Evolutionary conservation across 2,329 filamentous ascomycete species (phyloP), one percentile per base, ranked within the genome.

Genomic region (Fusarium irregulare): DNA sequence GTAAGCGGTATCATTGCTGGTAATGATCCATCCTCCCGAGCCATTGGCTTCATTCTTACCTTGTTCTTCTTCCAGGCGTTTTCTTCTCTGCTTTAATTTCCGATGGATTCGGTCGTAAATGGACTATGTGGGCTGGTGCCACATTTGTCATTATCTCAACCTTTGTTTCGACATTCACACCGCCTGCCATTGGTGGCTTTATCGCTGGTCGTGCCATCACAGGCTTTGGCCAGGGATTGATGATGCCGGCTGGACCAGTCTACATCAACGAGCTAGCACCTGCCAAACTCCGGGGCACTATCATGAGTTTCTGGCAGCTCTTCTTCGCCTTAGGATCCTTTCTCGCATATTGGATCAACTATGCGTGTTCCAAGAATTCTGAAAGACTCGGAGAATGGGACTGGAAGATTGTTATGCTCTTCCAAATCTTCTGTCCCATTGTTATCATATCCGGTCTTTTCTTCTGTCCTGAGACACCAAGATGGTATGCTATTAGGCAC

Each of bases 381-480:
- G 70, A 80, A 27, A 80, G 69, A 14, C 84, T 92, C 6, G 90
- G 89, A 23, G 83, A 92, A 68, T 92, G 90, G 90, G 89, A 92
- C 77, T 92, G 90, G 90, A 88, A 86, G 72, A 86, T 91, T 80
- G 88, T 92, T 13, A 87, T 92, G 66, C 88, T 93, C 62, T 92
- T 92, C 81, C 90, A 92, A 77, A 82, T 91, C 34, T 78, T 92
- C 14, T 85, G 91, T 27, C 90, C 91, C 1, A 61, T 84, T 40
- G 74, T 92, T 59, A 89, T 92, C 75, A 79, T 91, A 14, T 70
- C 78, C 3, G 83, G 89, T 21, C 81, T 92, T n/a, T 88, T 89
- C 25, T 90, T 88, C 75, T 85, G 91, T 55, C 89, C 89, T 14
- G 90, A 92, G 76, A 87, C 86, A 4, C 91, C 91, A 23, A 85